phyloP scores from a whole-genome alignment of 805 yeast species.

The Wickerhamiella bombiphila region DNA sequence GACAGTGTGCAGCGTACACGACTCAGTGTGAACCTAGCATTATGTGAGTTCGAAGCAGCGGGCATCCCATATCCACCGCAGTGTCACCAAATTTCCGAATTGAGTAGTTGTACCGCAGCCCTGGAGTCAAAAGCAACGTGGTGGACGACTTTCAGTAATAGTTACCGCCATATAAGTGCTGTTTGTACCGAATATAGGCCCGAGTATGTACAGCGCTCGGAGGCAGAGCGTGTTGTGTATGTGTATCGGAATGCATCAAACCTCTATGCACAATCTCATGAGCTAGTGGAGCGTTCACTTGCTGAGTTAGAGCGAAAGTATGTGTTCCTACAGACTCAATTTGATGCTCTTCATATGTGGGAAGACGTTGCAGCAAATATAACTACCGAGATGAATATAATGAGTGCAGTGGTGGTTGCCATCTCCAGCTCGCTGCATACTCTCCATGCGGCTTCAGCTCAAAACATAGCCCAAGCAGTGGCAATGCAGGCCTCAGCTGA shows the following conservation, averaged over 20 bases:
- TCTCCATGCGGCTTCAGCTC: too few species aligned
- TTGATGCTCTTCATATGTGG: too few species aligned
- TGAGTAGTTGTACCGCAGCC: slow-evolving; percentile 14
- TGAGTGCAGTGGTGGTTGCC: too few species aligned
- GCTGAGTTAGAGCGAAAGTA: background rate
- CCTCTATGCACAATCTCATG: slow-evolving; percentile 5
- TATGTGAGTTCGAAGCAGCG: slow-evolving; percentile 23
- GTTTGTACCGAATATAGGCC: slow-evolving; percentile 29
- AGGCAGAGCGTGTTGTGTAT: slow-evolving; percentile 6
- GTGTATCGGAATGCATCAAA: slow-evolving; percentile 7
- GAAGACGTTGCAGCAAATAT: too few species aligned
- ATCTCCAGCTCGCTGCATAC: too few species aligned
- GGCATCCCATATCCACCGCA: slow-evolving; percentile 17
- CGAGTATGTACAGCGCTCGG: slow-evolving; percentile 7
- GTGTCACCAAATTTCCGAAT: slow-evolving; percentile 9
- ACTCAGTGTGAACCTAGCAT: slow-evolving; percentile 17
- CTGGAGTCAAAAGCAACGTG: slow-evolving; percentile 31
- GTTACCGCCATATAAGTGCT: slow-evolving; percentile 38
- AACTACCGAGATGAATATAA: too few species aligned
- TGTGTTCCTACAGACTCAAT: too few species aligned
- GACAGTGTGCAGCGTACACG: slow-evolving; percentile 13
- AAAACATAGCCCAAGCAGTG: too few species aligned
- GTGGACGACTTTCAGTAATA: slow-evolving; percentile 65
- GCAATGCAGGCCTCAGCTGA: too few species aligned
- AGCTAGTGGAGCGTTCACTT: background rate